Conservation (phyloP, 2,329 filamentous ascomycete genomes). For the Massarina eburnea region DNA sequence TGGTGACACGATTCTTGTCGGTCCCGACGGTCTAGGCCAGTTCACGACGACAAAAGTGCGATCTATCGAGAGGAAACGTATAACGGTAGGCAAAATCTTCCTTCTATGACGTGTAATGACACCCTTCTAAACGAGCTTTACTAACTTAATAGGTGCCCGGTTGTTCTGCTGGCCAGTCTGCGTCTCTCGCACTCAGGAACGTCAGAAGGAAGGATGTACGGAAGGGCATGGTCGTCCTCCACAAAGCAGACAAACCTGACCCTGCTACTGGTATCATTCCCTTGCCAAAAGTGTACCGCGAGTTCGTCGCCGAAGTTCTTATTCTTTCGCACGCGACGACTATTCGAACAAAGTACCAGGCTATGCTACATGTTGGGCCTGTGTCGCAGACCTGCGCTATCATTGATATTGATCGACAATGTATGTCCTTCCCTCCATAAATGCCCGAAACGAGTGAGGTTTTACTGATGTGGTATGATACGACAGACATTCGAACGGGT, state of each 20-base stretch:
- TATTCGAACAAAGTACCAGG: slow-evolving; percentile 95
- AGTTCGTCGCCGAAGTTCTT: slow-evolving; percentile 71
- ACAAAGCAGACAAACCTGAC: slow-evolving; percentile 71
- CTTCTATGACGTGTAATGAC: not conserved
- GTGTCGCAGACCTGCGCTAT: slow-evolving; percentile 96
- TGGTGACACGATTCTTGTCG: slow-evolving; percentile 86
- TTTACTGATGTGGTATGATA: not conserved
- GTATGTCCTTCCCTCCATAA: not conserved
- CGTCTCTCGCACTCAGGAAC: slow-evolving; percentile 86
- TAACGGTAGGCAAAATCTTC: slow-evolving; percentile 65
- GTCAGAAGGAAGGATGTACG: slow-evolving; percentile 88
- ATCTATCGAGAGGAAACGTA: slow-evolving; percentile 92
- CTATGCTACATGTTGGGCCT: slow-evolving; percentile 95
- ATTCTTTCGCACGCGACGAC: slow-evolving; percentile 96
- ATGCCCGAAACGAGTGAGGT: not conserved
- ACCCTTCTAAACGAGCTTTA: not conserved
- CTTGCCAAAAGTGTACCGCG: slow-evolving; percentile 55
- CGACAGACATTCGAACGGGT: slow-evolving; percentile 77
- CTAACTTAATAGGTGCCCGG: slow-evolving; percentile 54
- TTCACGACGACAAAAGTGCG: slow-evolving; percentile 86
- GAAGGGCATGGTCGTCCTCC: slow-evolving; percentile 96
- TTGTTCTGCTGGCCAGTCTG: slow-evolving; percentile 88
- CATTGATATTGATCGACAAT: slow-evolving; percentile 94
- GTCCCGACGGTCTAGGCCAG: slow-evolving; percentile 86
- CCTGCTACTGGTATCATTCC: slow-evolving; percentile 35